phyloP scores from a whole-genome alignment of 2,329 filamentous ascomycete genomes.

The Trichoderma sp. region DNA sequence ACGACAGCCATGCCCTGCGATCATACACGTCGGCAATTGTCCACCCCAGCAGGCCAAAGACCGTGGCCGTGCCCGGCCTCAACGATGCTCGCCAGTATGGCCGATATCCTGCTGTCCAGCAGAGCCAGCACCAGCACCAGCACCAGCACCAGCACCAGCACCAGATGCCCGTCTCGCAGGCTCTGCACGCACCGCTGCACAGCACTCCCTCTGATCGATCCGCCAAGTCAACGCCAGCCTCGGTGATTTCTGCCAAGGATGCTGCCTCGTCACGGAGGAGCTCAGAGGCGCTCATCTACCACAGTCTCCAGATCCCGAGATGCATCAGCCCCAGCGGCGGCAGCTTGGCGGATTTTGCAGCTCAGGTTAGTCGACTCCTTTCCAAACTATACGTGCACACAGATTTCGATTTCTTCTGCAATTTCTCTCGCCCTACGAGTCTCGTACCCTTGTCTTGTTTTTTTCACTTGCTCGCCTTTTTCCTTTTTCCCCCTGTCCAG shows the following conservation, averaged over 20 bases:
- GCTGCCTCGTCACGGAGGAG: slow-evolving; percentile 41
- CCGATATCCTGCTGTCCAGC: slow-evolving; percentile 34
- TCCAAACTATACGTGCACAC: background rate
- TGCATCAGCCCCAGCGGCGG: slow-evolving; percentile 76
- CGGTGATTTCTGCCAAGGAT: slow-evolving; percentile 24
- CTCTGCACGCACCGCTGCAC: slow-evolving; percentile 23
- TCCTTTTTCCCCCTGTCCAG: background rate
- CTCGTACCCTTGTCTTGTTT: background rate
- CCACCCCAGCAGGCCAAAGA: slow-evolving; percentile 39
- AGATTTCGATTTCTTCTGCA: background rate
- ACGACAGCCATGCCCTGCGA: slow-evolving; percentile 49
- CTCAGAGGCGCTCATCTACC: slow-evolving; percentile 52
- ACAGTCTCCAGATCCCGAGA: slow-evolving; percentile 70
- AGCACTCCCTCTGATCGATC: slow-evolving; percentile 11
- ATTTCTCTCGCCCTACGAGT: background rate
- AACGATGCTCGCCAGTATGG: slow-evolving; percentile 31
- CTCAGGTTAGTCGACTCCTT: slow-evolving; percentile 62
- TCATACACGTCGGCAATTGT: slow-evolving; percentile 42
- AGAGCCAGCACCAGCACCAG: slow-evolving; percentile 15
- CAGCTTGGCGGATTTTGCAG: slow-evolving; percentile 79
- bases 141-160: slow-evolving; percentile 7
- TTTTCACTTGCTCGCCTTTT: background rate
- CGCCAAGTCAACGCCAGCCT: slow-evolving; percentile 17
- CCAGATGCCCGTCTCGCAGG: slow-evolving; percentile 22
- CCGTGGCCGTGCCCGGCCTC: slow-evolving; percentile 5